Evolutionary conservation across 148 eudicot genomes (phyloP).

Genomic region (Talinum fruticosum): DNA sequence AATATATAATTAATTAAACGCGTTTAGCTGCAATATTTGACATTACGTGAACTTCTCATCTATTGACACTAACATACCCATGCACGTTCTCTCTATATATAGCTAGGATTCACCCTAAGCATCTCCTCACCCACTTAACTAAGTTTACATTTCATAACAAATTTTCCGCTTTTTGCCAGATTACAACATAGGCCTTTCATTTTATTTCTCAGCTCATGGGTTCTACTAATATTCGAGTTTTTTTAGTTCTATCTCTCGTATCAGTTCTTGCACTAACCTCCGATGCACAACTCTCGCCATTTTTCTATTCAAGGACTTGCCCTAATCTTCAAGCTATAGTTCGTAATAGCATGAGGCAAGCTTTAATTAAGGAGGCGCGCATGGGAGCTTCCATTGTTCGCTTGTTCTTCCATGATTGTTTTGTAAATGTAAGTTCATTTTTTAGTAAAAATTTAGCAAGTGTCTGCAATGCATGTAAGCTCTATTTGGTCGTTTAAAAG

Average conservation of each 20-base stretch:
- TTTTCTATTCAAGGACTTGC: slow-evolving; percentile 30
- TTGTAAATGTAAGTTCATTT: slow-evolving; percentile 27
- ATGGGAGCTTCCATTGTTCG: slow-evolving; percentile 39
- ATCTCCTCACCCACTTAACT: neutral
- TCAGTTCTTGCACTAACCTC: neutral
- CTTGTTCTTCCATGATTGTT: slow-evolving; percentile 38
- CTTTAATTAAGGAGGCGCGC: slow-evolving; percentile 29
- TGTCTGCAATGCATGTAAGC: neutral
- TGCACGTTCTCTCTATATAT: neutral
- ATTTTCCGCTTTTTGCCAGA: neutral
- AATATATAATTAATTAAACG: neutral
- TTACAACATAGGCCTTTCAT: neutral
- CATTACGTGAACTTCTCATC: neutral
- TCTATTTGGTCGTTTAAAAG: no score
- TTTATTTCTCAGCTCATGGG: neutral
- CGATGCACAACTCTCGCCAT: slow-evolving; percentile 31
- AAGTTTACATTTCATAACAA: neutral
- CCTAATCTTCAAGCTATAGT: slow-evolving; percentile 30
- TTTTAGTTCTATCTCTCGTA: neutral
- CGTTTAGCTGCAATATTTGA: neutral
- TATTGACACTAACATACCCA: neutral
- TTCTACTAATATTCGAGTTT: neutral
- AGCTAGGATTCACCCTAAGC: neutral
- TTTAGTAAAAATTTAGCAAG: no score
- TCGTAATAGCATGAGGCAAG: slow-evolving; percentile 27